phyloP scores from a whole-genome alignment of 2,329 filamentous ascomycete genomes.

The Fusarium phyllophilum region DNA sequence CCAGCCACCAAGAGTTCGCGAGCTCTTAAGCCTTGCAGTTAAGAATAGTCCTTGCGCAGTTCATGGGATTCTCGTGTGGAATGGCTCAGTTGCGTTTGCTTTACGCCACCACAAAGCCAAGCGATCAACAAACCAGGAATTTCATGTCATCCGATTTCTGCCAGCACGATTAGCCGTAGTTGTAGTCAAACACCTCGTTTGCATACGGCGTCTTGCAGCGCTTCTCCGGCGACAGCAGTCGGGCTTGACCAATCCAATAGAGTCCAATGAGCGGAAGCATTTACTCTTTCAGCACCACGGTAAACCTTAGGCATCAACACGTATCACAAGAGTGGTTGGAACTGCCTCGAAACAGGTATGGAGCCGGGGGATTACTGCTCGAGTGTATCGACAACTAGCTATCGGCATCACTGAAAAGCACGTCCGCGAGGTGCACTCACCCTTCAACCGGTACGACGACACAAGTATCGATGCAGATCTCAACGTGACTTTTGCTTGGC shows the following conservation, averaged over 20 bases:
- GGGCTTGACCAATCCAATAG: not conserved
- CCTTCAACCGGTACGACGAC: too few relatives aligned
- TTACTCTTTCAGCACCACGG: too few relatives aligned
- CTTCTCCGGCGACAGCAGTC: not conserved
- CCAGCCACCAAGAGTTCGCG: not conserved
- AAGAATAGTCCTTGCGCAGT: not conserved
- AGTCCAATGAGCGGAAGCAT: too few relatives aligned
- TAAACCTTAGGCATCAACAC: too few relatives aligned
- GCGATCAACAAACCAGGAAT: not conserved
- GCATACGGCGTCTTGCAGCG: not conserved
- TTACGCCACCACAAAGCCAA: not conserved
- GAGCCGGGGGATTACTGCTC: too few relatives aligned
- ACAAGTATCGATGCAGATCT: too few relatives aligned
- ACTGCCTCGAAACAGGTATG: too few relatives aligned
- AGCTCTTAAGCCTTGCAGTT: not conserved
- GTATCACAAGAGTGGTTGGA: too few relatives aligned
- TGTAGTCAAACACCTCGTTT: not conserved
- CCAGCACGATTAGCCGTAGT: not conserved
- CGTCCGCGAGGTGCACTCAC: too few relatives aligned
- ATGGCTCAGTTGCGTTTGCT: not conserved
- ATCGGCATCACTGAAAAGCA: too few relatives aligned
- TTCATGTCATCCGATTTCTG: not conserved
- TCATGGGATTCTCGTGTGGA: not conserved
- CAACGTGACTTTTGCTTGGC: too few relatives aligned
- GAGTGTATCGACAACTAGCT: too few relatives aligned